Conservation (phyloP, 345 rosid genomes). For the Microcos paniculata region DNA sequence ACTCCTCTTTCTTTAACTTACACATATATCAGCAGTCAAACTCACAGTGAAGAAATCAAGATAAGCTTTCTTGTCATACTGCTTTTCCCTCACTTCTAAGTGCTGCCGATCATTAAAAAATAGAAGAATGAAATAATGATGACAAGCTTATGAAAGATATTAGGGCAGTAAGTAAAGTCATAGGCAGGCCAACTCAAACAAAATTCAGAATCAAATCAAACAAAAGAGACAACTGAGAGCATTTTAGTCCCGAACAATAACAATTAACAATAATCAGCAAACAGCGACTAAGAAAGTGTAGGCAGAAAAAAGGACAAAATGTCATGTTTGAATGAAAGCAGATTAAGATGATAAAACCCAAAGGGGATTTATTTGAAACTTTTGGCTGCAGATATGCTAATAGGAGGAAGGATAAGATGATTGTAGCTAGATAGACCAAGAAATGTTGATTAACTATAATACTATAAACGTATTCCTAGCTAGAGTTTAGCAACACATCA, state of each 20-base stretch:
- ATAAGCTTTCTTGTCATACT: conserved; percentile 80
- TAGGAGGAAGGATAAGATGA: not conserved
- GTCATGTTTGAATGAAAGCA: not conserved
- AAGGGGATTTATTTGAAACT: not conserved
- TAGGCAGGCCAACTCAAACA: not conserved
- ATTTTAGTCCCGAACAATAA: not conserved
- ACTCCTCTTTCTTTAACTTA: not conserved
- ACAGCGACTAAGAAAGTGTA: not conserved
- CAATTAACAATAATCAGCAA: not conserved
- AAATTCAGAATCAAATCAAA: not conserved
- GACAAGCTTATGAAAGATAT: not conserved
- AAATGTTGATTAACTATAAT: conserved; percentile 1
- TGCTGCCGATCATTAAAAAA: conserved; percentile 38
- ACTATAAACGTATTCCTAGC: not conserved
- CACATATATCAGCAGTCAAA: not conserved
- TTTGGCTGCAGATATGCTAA: not conserved
- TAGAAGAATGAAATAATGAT: not conserved
- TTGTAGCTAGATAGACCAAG: not conserved
- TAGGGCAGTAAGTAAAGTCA: not conserved
- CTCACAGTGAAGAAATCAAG: conserved; percentile 82
- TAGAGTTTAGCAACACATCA: not conserved
- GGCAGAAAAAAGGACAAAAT: not conserved
- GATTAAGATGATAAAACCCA: not conserved
- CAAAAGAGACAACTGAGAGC: conserved; percentile 1
- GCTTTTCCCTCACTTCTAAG: conserved; percentile 89